These are phyloP conservation scores for Telfairia occidentalis DNA, from an alignment of 331 rosid genomes.

Conservation along the genomic window DNA sequence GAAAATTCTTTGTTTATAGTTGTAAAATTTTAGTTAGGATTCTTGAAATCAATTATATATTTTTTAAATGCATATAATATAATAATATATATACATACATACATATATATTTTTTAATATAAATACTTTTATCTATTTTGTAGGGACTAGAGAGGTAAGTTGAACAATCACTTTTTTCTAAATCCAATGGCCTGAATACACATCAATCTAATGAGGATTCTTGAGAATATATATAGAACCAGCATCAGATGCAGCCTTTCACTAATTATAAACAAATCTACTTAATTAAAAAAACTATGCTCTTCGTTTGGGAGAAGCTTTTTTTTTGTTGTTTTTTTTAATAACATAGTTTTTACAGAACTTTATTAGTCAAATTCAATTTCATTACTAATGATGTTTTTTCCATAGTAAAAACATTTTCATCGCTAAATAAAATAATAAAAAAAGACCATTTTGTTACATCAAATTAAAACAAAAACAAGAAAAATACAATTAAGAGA, in stretches of 20 bases:
- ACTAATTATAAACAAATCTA: not conserved
- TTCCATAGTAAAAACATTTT: not conserved
- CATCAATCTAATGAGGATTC: not conserved
- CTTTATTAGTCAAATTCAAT: not conserved
- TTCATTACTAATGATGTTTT: not conserved
- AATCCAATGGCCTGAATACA: not conserved
- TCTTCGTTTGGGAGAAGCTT: not conserved
- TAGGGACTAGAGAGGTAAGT: too few relatives aligned
- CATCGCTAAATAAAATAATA: not conserved
- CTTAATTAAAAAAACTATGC: not conserved
- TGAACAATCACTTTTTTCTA: not conserved
- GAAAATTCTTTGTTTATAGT: not conserved
- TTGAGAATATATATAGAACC: not conserved
- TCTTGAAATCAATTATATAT: too few relatives aligned
- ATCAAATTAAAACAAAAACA: not conserved
- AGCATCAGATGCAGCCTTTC: not conserved
- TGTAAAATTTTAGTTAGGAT: not conserved
- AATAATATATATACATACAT: too few relatives aligned
- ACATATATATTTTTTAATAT: too few relatives aligned
- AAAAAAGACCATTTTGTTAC: not conserved
- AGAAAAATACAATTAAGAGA: not conserved
- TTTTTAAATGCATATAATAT: too few relatives aligned
- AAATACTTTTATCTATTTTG: too few relatives aligned
- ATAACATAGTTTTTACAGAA: not conserved
- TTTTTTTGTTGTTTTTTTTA: not conserved